Percentiles rank a stretch among this genome's conserved stretches.
phyloP scores from a whole-genome alignment of 352 stramenopile species.

The Pythium sp. region DNA sequence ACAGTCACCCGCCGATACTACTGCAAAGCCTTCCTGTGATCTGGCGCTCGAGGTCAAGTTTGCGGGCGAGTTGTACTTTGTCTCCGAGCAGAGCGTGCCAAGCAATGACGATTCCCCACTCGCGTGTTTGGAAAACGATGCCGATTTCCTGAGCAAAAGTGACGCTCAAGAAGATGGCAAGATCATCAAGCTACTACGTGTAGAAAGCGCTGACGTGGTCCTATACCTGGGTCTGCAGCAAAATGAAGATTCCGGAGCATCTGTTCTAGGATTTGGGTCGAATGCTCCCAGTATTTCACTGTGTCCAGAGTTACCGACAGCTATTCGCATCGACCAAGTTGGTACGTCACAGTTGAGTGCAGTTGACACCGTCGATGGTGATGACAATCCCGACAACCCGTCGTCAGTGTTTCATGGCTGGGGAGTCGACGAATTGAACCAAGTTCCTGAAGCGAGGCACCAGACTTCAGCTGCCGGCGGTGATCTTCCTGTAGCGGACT shows the following conservation, averaged over 20 bases:
- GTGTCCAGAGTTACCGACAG: neutral
- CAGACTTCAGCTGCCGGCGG: neutral
- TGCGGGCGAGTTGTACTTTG: constrained; percentile 5
- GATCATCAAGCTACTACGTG: constrained; percentile 4
- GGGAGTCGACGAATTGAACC: neutral
- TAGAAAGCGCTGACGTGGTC: constrained; percentile 10
- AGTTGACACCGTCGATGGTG: neutral
- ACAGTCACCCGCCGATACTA: neutral
- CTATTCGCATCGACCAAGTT: neutral
- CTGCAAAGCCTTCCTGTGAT: neutral
- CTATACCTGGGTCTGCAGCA: neutral
- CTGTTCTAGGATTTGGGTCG: neutral
- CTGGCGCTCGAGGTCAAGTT: constrained; percentile 4
- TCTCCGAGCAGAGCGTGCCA: neutral
- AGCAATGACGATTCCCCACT: neutral
- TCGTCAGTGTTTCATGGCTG: neutral
- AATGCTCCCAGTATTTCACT: neutral
- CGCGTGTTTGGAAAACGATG: neutral
- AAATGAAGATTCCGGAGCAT: neutral
- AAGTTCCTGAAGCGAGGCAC: neutral
- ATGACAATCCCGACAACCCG: neutral
- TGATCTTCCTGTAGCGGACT: neutral
- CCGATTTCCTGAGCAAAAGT: neutral
- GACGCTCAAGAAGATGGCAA: neutral
- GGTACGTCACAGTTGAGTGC: neutral